Conservation (phyloP, 495 filamentous ascomycete genomes). For the Aspergillus baeticus region DNA sequence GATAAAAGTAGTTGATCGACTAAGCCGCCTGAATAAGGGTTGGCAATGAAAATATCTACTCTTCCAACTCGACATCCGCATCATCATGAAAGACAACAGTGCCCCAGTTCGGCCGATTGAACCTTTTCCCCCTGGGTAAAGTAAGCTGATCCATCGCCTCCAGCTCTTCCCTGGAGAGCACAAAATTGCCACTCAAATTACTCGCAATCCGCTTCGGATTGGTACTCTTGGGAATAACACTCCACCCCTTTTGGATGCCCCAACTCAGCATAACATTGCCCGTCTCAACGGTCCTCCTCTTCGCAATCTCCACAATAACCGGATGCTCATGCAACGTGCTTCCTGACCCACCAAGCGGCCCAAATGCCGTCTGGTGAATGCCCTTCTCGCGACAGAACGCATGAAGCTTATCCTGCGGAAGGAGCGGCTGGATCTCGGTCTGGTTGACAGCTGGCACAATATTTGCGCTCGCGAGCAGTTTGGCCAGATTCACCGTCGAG, state of each 20-base stretch:
- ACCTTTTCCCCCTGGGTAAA: slow-evolving; percentile 22
- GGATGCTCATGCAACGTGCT: slow-evolving; percentile 55
- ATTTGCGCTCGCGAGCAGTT: slow-evolving; percentile 44
- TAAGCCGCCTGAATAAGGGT: too few species aligned
- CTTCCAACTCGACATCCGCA: slow-evolving; percentile 8
- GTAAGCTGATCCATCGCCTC: slow-evolving; percentile 47
- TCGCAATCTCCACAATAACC: slow-evolving; percentile 50
- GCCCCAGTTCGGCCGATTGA: slow-evolving; percentile 31
- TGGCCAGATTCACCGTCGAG: slow-evolving; percentile 40
- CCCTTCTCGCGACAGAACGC: slow-evolving; percentile 49
- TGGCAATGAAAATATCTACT: too few species aligned
- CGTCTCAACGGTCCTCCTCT: slow-evolving; percentile 51
- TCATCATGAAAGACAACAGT: slow-evolving; percentile 29
- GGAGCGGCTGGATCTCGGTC: slow-evolving; percentile 53
- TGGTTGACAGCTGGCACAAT: slow-evolving; percentile 63
- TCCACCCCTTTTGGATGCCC: slow-evolving; percentile 57
- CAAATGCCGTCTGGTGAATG: slow-evolving; percentile 64
- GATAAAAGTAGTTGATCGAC: too few species aligned
- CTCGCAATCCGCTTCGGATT: slow-evolving; percentile 44
- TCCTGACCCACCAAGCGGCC: slow-evolving; percentile 53
- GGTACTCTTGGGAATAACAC: slow-evolving; percentile 61
- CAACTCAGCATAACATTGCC: slow-evolving; percentile 59
- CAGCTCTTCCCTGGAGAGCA: slow-evolving; percentile 47
- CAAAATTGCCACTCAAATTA: slow-evolving; percentile 55
- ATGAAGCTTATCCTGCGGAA: slow-evolving; percentile 57